Conservation (phyloP, 192 early-diverging fungal species). For the Podila clonocystis region DNA sequence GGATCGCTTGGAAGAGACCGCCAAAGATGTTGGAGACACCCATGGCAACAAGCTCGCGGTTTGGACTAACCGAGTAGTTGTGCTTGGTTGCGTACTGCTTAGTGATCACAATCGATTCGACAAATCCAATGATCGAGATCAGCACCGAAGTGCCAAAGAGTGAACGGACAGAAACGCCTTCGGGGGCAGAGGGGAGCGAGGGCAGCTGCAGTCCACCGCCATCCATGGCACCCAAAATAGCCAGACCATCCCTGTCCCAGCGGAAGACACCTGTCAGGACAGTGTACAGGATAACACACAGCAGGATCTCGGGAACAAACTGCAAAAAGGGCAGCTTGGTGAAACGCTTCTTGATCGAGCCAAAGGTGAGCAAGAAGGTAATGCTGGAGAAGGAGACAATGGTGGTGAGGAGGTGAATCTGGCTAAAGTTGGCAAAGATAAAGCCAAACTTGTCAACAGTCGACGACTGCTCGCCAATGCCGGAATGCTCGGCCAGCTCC, state of each 20-base stretch:
- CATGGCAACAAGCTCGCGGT: slow-evolving; percentile 96
- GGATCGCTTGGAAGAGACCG: slow-evolving; percentile 75
- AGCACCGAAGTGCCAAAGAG: slow-evolving; percentile 86
- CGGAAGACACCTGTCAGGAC: slow-evolving; percentile 66
- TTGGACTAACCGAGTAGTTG: slow-evolving; percentile 93
- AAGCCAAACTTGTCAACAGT: slow-evolving; percentile 81
- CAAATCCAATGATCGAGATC: slow-evolving; percentile 96
- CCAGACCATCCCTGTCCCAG: slow-evolving; percentile 80
- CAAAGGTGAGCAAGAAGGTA: slow-evolving; percentile 69
- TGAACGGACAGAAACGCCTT: slow-evolving; percentile 67
- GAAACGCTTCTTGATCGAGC: slow-evolving; percentile 64
- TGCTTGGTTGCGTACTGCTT: slow-evolving; percentile 93
- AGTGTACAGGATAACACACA: slow-evolving; percentile 84
- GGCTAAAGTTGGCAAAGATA: slow-evolving; percentile 70
- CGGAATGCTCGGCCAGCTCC: slow-evolving; percentile 46
- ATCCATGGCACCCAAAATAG: slow-evolving; percentile 82
- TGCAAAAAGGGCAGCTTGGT: slow-evolving; percentile 68
- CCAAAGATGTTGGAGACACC: slow-evolving; percentile 90
- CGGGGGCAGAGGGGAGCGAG: slow-evolving; percentile 68
- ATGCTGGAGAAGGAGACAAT: slow-evolving; percentile 76
- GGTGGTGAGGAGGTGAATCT: slow-evolving; percentile 76
- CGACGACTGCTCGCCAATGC: slow-evolving; percentile 73
- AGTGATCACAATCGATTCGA: slow-evolving; percentile 95
- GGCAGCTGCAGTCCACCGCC: slow-evolving; percentile 68
- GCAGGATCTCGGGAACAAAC: slow-evolving; percentile 90